Base-by-base conservation (phyloP, 305 asterid genomes). In the Ajuga reptans region DNA sequence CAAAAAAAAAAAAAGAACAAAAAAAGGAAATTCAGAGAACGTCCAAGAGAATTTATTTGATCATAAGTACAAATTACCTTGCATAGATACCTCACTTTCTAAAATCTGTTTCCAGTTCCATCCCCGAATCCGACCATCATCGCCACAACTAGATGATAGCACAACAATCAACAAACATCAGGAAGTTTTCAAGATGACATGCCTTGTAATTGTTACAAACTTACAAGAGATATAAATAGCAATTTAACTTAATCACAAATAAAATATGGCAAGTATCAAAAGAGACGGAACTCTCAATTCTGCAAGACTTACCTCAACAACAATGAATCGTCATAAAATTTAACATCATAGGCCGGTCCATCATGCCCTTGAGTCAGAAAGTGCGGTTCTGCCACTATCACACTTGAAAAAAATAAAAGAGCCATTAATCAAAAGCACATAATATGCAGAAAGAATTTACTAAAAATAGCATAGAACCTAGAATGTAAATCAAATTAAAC, bases 311-410 rank as follows among this genome's bases (percentile, higher is more conserved):
- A 90, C 98, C 98, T 92, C 79, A 92, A 65, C 69, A 92, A 75
- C 79, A 92, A 51, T 0, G 96, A 75, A 77, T 89, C 93, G 15
- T 90, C 84, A 4, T 85, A 92, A 75, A 89, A 92, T 64, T 81
- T 86, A 66, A 92, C 90, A 86, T 90, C 98, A 82, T 92, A 92
- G 76, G 90, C 96, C 46, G 98, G 96, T 14, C 97, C 98, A 66
- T 86, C 87, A 68, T 92, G 97, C 75, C 95, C 98, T 81, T 81
- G 87, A 45, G 84, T 80, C 76, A 81, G 65, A 76, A 80, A 81
- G 37, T 79, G 49, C 4, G 97, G 95, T 68, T 88, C 96, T 59
- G 93, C 89, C 78, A 75, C 81, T 45, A 79, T 29, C 83, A 82
- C 83, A 71, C 98, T 90, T 72, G 82, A 79, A 72, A 59, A 41